These are phyloP conservation scores for Bipolaris bicolor DNA, from an alignment of 2,329 filamentous ascomycete species.

Conservation along the genomic window DNA sequence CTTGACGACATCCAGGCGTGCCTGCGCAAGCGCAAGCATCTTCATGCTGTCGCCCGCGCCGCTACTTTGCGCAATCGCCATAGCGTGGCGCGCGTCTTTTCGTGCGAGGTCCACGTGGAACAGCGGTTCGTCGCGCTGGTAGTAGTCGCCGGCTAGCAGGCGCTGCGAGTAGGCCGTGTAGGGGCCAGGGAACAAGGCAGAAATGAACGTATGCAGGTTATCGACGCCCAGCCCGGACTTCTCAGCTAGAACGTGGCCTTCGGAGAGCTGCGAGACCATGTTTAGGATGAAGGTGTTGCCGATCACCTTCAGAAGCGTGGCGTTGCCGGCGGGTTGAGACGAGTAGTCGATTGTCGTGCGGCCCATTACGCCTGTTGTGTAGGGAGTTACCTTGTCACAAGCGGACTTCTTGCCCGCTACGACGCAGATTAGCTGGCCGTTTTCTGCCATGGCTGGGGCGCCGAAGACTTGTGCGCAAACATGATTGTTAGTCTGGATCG, in stretches of 20 bases:
- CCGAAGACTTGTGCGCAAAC: conserved; percentile 64
- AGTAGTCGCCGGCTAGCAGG: conserved; percentile 78
- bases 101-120: conserved; percentile 82
- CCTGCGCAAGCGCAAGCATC: conserved; percentile 70
- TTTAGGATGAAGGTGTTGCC: conserved; percentile 87
- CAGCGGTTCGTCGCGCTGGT: conserved; percentile 75
- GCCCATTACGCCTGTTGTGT: conserved; percentile 74
- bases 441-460: conserved; percentile 71
- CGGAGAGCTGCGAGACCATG: conserved; percentile 79
- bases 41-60: conserved; percentile 64
- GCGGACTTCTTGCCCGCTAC: conserved; percentile 68
- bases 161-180: conserved; percentile 76
- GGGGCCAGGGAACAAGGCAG: conserved; percentile 75
- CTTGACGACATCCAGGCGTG: conserved; percentile 70
- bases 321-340: conserved; percentile 70
- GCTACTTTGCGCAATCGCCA: conserved; percentile 66
- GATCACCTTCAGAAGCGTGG: conserved; percentile 77
- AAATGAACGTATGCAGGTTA: conserved; percentile 73
- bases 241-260: conserved; percentile 79
- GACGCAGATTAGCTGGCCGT: conserved; percentile 74
- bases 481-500: conserved; percentile 21
- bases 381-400: conserved; percentile 70
- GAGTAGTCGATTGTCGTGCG: conserved; percentile 73
- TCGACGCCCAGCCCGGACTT: conserved; percentile 76
- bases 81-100: conserved; percentile 81